Evolutionary conservation across 1,284 basidiomycete species (phyloP).

Genomic region (Acaromyces ingoldii): DNA sequence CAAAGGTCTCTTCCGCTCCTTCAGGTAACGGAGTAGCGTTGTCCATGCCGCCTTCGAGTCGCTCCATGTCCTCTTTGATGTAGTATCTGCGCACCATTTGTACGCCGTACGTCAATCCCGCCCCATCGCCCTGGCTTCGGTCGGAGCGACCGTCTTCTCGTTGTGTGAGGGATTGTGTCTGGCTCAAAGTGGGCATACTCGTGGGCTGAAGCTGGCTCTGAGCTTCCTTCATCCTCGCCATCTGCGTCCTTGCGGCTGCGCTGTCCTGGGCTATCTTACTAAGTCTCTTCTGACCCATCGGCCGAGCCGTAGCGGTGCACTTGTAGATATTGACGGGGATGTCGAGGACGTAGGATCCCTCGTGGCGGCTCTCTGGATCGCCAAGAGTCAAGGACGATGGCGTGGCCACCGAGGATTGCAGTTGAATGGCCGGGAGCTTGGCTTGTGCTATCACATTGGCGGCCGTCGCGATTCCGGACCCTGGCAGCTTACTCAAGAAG

Average conservation of each 20-base stretch:
- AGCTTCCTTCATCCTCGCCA: conserved; percentile 8
- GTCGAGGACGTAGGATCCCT: conserved; percentile 65
- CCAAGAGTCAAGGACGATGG: conserved; percentile 35
- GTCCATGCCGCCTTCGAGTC: conserved; percentile 51
- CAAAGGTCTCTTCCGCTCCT: conserved; percentile 65
- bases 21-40: conserved; percentile 57
- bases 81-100: conserved; percentile 24
- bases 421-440: conserved; percentile 24
- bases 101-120: conserved; percentile 6
- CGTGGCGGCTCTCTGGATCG: conserved; percentile 17
- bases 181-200: conserved; percentile 12
- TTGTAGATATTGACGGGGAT: conserved; percentile 75
- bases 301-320: conserved; percentile 68
- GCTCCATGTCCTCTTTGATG: conserved; percentile 24
- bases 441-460: conserved; percentile 27
- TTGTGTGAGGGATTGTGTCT: too few relatives aligned
- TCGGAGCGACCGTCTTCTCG: neutral
- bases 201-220: conserved; percentile 15
- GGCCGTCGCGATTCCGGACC: conserved; percentile 57
- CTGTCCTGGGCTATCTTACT: conserved; percentile 30
- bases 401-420: conserved; percentile 24
- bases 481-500: conserved; percentile 55
- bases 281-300: conserved; percentile 62
- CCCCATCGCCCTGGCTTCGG: neutral
- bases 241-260: conserved; percentile 12